A percentile compares a stretch with the other conserved stretches of the same genome.
phyloP scores from a whole-genome alignment of 2,329 filamentous ascomycete species.

The Colletotrichum acutatum region DNA sequence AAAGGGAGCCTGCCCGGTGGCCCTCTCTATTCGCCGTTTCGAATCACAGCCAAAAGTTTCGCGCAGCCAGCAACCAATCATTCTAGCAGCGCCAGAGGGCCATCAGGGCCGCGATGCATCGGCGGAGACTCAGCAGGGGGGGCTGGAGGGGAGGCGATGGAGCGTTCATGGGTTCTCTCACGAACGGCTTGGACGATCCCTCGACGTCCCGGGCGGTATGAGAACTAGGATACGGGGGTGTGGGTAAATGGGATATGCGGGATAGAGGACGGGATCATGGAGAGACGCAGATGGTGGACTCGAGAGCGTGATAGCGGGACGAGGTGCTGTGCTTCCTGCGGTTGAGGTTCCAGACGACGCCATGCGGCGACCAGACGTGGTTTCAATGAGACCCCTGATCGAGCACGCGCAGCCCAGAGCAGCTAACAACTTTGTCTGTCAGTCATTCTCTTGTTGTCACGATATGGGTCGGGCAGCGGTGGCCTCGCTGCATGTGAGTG shows the following conservation, averaged over 20 bases:
- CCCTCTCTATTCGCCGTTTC: conserved; percentile 30
- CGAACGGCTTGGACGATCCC: conserved; percentile 25
- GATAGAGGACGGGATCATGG: background rate
- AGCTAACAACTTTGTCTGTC: conserved; percentile 6
- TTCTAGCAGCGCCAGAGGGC: conserved; percentile 22
- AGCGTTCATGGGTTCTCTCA: conserved; percentile 25
- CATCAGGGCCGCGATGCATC: conserved; percentile 20
- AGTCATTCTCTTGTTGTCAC: conserved; percentile 3
- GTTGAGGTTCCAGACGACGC: conserved; percentile 22
- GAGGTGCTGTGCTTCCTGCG: background rate
- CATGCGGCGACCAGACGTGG: conserved; percentile 20
- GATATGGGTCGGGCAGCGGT: conserved; percentile 21
- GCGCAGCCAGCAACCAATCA: conserved; percentile 25
- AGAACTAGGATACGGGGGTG: conserved; percentile 1
- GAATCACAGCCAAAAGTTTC: conserved; percentile 27
- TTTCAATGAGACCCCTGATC: conserved; percentile 25
- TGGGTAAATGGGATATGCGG: background rate
- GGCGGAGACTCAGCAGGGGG: background rate
- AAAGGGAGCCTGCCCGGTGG: conserved; percentile 15
- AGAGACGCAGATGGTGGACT: background rate
- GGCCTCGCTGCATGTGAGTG: conserved; percentile 29
- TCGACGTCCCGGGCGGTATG: conserved; percentile 11
- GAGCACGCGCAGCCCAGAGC: conserved; percentile 26
- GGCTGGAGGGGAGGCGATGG: conserved; percentile 5
- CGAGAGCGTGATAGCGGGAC: background rate